Evolutionary conservation across 2,329 filamentous ascomycete species (phyloP).

Genomic region (Monilinia aucupariae): DNA sequence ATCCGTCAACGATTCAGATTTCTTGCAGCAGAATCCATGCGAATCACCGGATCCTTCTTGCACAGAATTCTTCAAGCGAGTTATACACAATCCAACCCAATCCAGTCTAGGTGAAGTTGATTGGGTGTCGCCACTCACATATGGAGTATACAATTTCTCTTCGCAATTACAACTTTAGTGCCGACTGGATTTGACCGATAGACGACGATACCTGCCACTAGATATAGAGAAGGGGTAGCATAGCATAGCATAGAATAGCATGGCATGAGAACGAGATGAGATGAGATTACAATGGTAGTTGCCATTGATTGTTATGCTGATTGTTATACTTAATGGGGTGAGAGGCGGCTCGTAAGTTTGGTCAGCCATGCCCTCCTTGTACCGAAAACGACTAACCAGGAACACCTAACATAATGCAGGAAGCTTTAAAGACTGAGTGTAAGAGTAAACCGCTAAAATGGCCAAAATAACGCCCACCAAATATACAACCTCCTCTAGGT

Average conservation of each 20-base stretch:
- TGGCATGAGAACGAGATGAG: background rate
- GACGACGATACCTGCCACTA: background rate
- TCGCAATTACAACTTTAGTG: background rate
- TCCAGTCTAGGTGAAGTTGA: background rate
- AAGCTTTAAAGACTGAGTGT: background rate
- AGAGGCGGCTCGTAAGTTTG: conserved; percentile 16
- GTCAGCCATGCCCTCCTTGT: conserved; percentile 6
- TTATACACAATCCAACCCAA: background rate
- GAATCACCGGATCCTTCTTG: conserved; percentile 9
- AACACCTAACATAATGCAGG: conserved; percentile 15
- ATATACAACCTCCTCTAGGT: conserved; percentile 11
- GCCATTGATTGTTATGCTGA: conserved; percentile 12
- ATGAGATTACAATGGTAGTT: conserved; percentile 4
- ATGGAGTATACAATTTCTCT: background rate
- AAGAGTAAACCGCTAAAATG: conserved; percentile 1
- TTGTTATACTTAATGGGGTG: conserved; percentile 1
- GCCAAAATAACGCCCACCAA: conserved; percentile 11
- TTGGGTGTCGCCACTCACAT: background rate
- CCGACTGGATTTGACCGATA: background rate
- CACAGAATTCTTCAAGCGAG: background rate
- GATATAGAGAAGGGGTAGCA: background rate
- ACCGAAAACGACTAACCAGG: conserved; percentile 10
- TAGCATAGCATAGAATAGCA: background rate
- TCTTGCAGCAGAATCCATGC: conserved; percentile 11
- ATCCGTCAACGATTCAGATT: conserved; percentile 1